Base-by-base conservation (phyloP, 2,329 filamentous ascomycete genomes). In the Byssochlamys sp. region DNA sequence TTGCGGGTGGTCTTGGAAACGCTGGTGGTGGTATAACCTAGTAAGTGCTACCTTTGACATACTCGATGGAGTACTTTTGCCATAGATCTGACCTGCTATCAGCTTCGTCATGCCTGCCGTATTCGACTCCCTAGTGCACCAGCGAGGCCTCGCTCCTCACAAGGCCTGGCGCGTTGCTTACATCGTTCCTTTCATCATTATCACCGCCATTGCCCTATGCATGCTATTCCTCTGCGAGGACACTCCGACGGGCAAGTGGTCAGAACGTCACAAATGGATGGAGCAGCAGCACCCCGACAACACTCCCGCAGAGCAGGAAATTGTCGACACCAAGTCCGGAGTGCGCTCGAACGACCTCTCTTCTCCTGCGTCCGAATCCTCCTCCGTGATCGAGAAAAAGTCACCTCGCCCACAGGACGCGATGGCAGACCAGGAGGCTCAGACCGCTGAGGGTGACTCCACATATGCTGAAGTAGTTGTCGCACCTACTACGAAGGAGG, bases 21-120 rank as follows among this genome's bases (percentile, higher is more conserved):
- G 83, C 89, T 27, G 91, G 91, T 58, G 91, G 91, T 61, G 91
- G 91, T 57, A 88, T 95, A 63, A 95, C 91, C 1, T 95, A 95
- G 71, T 73, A 65, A 28, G 68, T 59, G 19, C 11, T 12, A 25
- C 39, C 25, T 24, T 12, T 33, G 2, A 50, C 50, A 28, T 27
- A n/a, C 29, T 31, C 14, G 1, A 39, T 35, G 25, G 9, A 31
- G 10, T 50, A 39, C 5, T 14, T 52, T 11, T 12, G 35, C 3
- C 25, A 39, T 33, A 52, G 63, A 4, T 55, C n/a, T 48, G 58
- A 55, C 29, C 27, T 48, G 19, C 24, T 5, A 11, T 4, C 12
- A 74, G 71, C 76, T 95, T 95, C 71, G 83, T 92, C 65, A 95
- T 96, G 90, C 91, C 91, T 1, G 89, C 89, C 4, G 85, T 96